A percentile compares a stretch with the other conserved stretches of the same genome.
These are phyloP conservation scores for Penicilliopsis zonata DNA, from an alignment of 495 filamentous ascomycete genomes.

Conservation along the genomic window DNA sequence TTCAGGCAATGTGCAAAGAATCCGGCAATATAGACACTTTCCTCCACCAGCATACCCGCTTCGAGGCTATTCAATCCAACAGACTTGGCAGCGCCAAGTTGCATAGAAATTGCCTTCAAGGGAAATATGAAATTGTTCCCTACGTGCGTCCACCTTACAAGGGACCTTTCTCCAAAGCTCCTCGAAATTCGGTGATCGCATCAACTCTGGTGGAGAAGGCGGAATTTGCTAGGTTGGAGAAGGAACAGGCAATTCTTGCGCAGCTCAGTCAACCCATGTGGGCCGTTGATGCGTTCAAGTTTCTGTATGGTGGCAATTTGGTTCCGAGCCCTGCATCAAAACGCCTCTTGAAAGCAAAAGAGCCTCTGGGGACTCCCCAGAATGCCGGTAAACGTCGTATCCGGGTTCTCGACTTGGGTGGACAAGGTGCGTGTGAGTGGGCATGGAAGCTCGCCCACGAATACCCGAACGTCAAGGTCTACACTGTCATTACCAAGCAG, in stretches of 20 bases:
- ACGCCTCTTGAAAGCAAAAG: slow-evolving; percentile 28
- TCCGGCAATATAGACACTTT: slow-evolving; percentile 60
- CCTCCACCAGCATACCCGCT: slow-evolving; percentile 69
- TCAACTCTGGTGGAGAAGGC: slow-evolving; percentile 32
- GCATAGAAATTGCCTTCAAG: slow-evolving; percentile 62
- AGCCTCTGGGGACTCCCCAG: slow-evolving; percentile 2
- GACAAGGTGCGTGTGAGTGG: slow-evolving; percentile 81
- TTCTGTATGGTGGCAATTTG: slow-evolving; percentile 68
- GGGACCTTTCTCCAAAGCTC: slow-evolving; percentile 39
- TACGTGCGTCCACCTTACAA: slow-evolving; percentile 35
- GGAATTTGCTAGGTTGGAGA: slow-evolving; percentile 46
- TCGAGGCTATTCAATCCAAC: slow-evolving; percentile 77
- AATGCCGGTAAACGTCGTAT: slow-evolving; percentile 11
- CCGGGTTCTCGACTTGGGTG: slow-evolving; percentile 79
- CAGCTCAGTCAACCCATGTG: slow-evolving; percentile 67
- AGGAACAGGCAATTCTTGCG: slow-evolving; percentile 63
- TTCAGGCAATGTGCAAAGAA: slow-evolving; percentile 53
- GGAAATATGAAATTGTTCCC: slow-evolving; percentile 54
- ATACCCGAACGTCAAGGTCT: slow-evolving; percentile 73
- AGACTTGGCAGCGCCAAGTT: slow-evolving; percentile 52
- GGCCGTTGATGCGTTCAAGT: slow-evolving; percentile 67
- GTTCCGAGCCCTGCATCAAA: slow-evolving; percentile 64
- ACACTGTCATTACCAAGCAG: slow-evolving; percentile 66
- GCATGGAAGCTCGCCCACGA: slow-evolving; percentile 83
- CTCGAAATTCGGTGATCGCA: slow-evolving; percentile 36